Evolutionary conservation across 495 filamentous ascomycete genomes (phyloP), one percentile per base, ranked within the genome.

Genomic region (Penicillium daleae): DNA sequence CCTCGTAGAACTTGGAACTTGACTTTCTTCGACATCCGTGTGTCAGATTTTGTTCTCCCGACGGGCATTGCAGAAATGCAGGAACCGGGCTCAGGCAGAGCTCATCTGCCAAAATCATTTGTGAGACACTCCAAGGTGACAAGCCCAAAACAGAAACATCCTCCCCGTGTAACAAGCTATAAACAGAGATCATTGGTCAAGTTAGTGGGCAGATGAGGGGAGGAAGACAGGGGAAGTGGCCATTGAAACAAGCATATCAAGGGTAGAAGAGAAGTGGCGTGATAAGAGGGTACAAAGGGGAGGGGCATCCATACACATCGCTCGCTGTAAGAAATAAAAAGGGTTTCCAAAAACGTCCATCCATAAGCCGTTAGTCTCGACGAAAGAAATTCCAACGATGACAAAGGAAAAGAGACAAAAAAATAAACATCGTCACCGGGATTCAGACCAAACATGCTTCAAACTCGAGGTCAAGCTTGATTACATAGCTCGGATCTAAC

Each of bases 151-250:
- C 52, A 63, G 57, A 61, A 57, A 65, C 55, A 68, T 77, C 77
- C 70, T 78, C 67, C 70, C 70, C 72, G 70, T 71, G 66, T 73
- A 72, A 70, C 2, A 64, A 69, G 57, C 58, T 80, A 78, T 75
- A 74, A 72, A 78, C 70, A 75, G 63, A 71, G 72, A 71, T 73
- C 61, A 65, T 37, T 52, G 53, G 26, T 46, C 22, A 29, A 15
- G 46, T 50, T 29, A 29, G 26, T 50, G 31, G 32, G 51, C n/a
- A n/a, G 40, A 53, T 39, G 35, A 58, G 56, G 59, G 51, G 53
- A 33, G 53, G 49, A 60, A 56, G 26, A 56, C 27, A 44, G 63
- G 53, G 26, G 49, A 65, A 50, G 56, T 60, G 44, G 58, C 51
- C 10, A 50, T 33, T 9, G 51, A 49, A 7, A 70, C 48, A 63